Evolutionary conservation across 2,329 filamentous ascomycete species (phyloP).

Genomic region (Aspergillus tamarii): DNA sequence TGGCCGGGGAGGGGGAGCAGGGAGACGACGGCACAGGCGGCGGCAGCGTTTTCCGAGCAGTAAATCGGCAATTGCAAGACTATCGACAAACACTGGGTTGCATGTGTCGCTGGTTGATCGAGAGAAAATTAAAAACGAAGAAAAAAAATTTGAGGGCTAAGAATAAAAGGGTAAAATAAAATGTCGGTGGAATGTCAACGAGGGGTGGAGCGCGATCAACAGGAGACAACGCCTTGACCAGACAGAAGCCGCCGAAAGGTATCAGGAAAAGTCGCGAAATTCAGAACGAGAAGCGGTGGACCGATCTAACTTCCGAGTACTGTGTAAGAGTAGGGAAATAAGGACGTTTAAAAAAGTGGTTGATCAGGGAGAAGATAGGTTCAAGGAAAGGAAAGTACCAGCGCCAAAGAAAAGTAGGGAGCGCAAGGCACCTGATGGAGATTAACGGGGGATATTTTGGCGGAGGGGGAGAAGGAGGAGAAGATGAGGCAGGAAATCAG

Average conservation of each 20-base stretch:
- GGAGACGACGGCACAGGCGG: background rate
- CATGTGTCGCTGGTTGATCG: background rate
- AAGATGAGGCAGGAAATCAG: constrained; percentile 8
- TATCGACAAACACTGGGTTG: background rate
- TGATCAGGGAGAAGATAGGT: constrained; percentile 2
- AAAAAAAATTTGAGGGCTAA: constrained; percentile 10
- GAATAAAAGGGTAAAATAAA: constrained; percentile 8
- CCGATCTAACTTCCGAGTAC: constrained; percentile 15
- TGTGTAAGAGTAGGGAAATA: background rate
- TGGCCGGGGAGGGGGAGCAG: background rate
- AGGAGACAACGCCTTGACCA: constrained; percentile 14
- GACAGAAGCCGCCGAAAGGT: constrained; percentile 14
- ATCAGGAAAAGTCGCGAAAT: constrained; percentile 5
- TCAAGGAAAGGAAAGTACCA: constrained; percentile 7
- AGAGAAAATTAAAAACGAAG: constrained; percentile 10
- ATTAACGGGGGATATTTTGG: constrained; percentile 16
- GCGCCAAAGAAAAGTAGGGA: constrained; percentile 15
- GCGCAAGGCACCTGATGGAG: constrained; percentile 22
- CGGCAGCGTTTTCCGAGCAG: background rate
- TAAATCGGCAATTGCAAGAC: constrained; percentile 4
- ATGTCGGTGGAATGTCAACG: constrained; percentile 14
- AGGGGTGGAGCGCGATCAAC: constrained; percentile 20
- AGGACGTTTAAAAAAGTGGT: background rate
- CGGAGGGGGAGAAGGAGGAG: constrained; percentile 4
- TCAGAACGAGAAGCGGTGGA: constrained; percentile 7